Percentiles rank a stretch among this genome's conserved stretches.
Evolutionary conservation across 805 yeast genomes (phyloP).

Genomic region (Pichia sporocuriosa): DNA sequence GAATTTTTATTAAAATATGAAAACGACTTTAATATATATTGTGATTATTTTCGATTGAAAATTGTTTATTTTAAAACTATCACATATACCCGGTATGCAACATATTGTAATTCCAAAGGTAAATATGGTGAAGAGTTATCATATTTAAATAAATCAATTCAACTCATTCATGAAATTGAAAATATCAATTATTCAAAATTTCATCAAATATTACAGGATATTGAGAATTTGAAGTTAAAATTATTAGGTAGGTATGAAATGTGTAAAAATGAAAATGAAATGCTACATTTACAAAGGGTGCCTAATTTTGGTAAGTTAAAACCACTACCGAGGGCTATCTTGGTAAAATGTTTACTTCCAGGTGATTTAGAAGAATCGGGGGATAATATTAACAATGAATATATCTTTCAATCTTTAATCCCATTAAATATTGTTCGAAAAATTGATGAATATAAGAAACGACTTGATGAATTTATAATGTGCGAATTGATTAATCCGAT

Average conservation of each 20-base stretch:
- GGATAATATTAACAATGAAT: conserved; percentile 20
- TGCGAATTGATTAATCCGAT: conserved; percentile 34
- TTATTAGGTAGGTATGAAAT: conserved; percentile 40
- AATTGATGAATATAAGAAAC: conserved; percentile 53
- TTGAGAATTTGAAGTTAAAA: conserved; percentile 40
- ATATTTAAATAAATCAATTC: conserved; percentile 39
- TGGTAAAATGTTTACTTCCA: conserved; percentile 42
- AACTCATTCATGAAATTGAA: conserved; percentile 24
- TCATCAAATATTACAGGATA: conserved; percentile 40
- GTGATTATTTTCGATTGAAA: conserved; percentile 53
- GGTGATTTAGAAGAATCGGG: conserved; percentile 26
- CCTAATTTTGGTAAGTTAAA: conserved; percentile 41
- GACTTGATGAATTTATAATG: conserved; percentile 25
- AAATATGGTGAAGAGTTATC: conserved; percentile 71
- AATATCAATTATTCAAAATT: not conserved
- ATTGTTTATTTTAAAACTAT: conserved; percentile 63
- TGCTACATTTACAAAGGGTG: conserved; percentile 63
- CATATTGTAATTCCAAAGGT: conserved; percentile 38
- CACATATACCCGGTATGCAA: conserved; percentile 56
- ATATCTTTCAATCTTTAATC: conserved; percentile 51
- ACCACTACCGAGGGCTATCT: conserved; percentile 40
- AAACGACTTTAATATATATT: conserved; percentile 53
- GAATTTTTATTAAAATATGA: not conserved
- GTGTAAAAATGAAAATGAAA: conserved; percentile 74
- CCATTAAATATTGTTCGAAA: conserved; percentile 63